Evolutionary conservation across 306 rosid species (phyloP).

Genomic region (Astragalus glycyphyllos): DNA sequence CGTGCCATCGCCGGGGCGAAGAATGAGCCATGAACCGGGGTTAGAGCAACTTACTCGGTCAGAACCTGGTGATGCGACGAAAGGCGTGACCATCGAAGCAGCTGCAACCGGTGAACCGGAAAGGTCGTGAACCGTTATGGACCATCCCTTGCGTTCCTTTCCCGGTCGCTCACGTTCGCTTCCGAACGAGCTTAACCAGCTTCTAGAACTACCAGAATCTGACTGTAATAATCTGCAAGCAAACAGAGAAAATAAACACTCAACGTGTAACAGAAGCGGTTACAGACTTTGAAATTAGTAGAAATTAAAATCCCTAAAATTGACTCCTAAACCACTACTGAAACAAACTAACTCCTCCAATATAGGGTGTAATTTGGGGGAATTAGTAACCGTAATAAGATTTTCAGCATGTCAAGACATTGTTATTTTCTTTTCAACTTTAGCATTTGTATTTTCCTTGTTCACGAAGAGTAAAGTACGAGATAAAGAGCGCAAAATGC

Average conservation of each 20-base stretch:
- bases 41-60: conserved; percentile 76
- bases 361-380: conserved; percentile 8
- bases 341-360: background rate
- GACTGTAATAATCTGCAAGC: conserved; percentile 60
- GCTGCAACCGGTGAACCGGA: conserved; percentile 81
- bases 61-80: conserved; percentile 74
- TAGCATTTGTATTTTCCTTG: background rate
- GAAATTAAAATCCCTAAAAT: conserved; percentile 26
- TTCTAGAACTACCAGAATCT: conserved; percentile 51
- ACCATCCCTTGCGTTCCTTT: conserved; percentile 80
- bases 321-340: conserved; percentile 15
- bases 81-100: conserved; percentile 77
- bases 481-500: conserved; percentile 24
- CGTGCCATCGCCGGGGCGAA: conserved; percentile 68
- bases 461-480: conserved; percentile 38
- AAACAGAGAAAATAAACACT: background rate
- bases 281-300: background rate
- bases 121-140: conserved; percentile 72
- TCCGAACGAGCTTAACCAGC: conserved; percentile 73
- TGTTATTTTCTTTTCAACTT: conserved; percentile 14
- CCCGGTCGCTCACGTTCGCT: conserved; percentile 78
- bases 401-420: background rate
- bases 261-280: conserved; percentile 9
- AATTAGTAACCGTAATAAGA: conserved; percentile 6
- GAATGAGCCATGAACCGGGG: conserved; percentile 80